phyloP scores from a whole-genome alignment of 2,329 filamentous ascomycete genomes.

The Orbilia blumenaviensis region DNA sequence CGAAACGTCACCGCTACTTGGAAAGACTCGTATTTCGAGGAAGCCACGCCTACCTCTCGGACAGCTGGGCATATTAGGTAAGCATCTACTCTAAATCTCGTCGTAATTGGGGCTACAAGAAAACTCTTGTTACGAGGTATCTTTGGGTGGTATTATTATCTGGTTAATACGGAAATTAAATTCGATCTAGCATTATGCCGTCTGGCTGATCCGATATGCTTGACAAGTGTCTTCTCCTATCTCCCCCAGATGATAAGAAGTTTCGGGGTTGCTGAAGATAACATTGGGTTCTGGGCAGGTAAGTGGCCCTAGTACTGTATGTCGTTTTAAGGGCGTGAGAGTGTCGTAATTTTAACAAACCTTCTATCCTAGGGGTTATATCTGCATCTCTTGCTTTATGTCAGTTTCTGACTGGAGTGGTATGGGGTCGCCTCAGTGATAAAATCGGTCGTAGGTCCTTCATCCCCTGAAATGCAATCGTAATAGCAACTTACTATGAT shows the following conservation, averaged over 20 bases:
- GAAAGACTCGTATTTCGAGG: background rate
- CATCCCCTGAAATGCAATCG: background rate
- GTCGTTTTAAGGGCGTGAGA: too few species aligned
- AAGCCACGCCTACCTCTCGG: background rate
- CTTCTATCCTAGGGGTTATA: background rate
- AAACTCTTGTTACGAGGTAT: too few species aligned
- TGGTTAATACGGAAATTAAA: background rate
- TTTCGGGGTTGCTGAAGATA: constrained; percentile 25
- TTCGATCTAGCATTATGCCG: constrained; percentile 22
- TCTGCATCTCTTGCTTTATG: constrained; percentile 75
- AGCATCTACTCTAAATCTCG: background rate
- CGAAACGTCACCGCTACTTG: constrained; percentile 12
- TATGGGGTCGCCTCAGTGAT: constrained; percentile 75
- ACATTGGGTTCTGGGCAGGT: constrained; percentile 41
- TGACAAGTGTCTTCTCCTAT: constrained; percentile 36
- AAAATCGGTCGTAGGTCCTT: constrained; percentile 25
- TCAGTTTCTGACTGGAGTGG: constrained; percentile 84
- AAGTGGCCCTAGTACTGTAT: too few species aligned
- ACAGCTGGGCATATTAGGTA: constrained; percentile 21
- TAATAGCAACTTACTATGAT: background rate
- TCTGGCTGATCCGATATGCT: constrained; percentile 27
- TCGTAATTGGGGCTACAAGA: background rate
- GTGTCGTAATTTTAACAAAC: too few species aligned
- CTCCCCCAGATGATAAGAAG: constrained; percentile 37
- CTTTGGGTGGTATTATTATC: too few species aligned